Evolutionary conservation across 495 filamentous ascomycete genomes (phyloP).

Genomic region (Polyplosphaeria fusca): DNA sequence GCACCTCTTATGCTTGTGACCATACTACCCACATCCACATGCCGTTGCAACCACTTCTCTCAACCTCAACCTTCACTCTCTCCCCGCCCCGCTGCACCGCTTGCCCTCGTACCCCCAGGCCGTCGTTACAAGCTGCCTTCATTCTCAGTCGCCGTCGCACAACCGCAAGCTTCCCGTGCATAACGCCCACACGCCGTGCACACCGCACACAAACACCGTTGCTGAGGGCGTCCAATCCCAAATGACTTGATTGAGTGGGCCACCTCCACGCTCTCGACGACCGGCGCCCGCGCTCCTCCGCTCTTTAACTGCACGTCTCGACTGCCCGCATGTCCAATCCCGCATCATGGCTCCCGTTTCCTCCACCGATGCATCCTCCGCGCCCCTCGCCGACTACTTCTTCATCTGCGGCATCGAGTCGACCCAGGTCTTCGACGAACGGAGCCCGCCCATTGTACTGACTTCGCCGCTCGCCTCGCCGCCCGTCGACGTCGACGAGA

Average conservation of each 20-base stretch:
- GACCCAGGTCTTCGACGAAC: slow-evolving; percentile 54
- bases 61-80: background rate
- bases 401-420: slow-evolving; percentile 95
- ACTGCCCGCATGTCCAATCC: slow-evolving; percentile 6
- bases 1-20: background rate
- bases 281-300: slow-evolving; percentile 7
- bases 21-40: too few relatives aligned
- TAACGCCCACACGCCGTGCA: slow-evolving; percentile 15
- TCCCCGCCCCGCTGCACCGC: background rate
- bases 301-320: too few relatives aligned
- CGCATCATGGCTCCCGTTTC: slow-evolving; percentile 37
- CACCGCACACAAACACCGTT: slow-evolving; percentile 28
- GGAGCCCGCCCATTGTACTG: slow-evolving; percentile 41
- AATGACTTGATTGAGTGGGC: slow-evolving; percentile 26
- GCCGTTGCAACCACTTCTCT: too few relatives aligned
- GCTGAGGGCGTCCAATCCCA: slow-evolving; percentile 22
- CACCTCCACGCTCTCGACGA: slow-evolving; percentile 8
- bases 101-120: background rate
- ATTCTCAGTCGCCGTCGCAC: slow-evolving; percentile 21
- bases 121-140: background rate
- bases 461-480: slow-evolving; percentile 19
- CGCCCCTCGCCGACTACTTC: slow-evolving; percentile 95
- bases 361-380: slow-evolving; percentile 49
- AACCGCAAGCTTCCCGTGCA: slow-evolving; percentile 16
- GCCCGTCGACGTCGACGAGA: slow-evolving; percentile 62